Evolutionary conservation across 2,329 filamentous ascomycete genomes (phyloP), one percentile per base, ranked within the genome.

Genomic region (Mycocentrospora acerina): DNA sequence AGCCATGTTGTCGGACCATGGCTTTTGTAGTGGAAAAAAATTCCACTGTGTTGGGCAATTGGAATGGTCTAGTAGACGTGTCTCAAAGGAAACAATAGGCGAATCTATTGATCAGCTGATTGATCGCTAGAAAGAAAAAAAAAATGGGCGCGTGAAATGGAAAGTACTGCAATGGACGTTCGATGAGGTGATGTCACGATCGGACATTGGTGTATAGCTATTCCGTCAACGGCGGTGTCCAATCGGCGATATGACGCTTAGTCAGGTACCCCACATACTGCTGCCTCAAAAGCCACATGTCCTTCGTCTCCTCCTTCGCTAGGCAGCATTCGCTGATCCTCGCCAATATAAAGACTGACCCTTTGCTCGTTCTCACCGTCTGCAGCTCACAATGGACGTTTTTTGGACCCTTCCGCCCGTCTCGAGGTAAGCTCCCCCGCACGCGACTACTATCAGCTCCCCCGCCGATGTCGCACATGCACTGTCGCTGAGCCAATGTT

Each of bases 331-430:
- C 31, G 58, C 62, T 64, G 59, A 45, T 57, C 55, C 60, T 62
- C 53, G 48, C 48, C 19, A 22, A 46, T 51, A 54, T 27, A 44
- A 46, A 42, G 39, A 32, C 43, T 37, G 24, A 37, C 37, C 29
- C 41, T 54, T n/a, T 55, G 35, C 46, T 54, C 49, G 32, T 40
- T 49, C n/a, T n/a, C 40, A 42, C 44, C 47, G 41, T 22, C 42
- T 49, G 31, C 43, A 43, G 32, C 40, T 34, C 40, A 59, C 53
- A 40, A 79, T 82, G 76, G 80, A 83, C 67, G 71, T 73, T 48
- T 85, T 83, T 63, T 83, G 80, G 79, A 73, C 76, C 53, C 76
- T 80, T 55, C 83, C 83, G 59, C 82, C 82, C 39, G 79, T 87
- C 53, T 74, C 80, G 40, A 80, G 83, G 83, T 86, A 76, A 58